Conservation (phyloP, 805 yeast genomes). For the Tetrapisispora nanseiensis region DNA sequence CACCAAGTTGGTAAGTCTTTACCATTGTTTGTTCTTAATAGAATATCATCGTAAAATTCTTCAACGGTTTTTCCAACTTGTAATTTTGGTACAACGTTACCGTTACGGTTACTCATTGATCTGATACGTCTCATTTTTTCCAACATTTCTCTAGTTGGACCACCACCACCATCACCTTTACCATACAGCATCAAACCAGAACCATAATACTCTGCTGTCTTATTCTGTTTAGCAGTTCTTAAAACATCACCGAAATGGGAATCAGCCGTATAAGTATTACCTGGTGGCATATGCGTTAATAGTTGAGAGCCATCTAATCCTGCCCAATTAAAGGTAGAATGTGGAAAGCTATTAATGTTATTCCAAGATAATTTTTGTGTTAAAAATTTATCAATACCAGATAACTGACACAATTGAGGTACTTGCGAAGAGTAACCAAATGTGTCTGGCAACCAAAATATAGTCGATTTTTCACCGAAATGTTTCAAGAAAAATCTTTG, state of each 20-base stretch:
- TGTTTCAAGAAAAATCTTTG: conserved; percentile 74
- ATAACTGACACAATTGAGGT: conserved; percentile 85
- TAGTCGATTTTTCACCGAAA: conserved; percentile 65
- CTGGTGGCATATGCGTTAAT: conserved; percentile 96
- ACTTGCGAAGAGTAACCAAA: conserved; percentile 94
- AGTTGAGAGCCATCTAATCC: conserved; percentile 92
- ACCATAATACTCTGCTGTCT: conserved; percentile 71
- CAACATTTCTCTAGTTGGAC: conserved; percentile 88
- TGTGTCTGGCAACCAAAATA: conserved; percentile 95
- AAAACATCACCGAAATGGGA: conserved; percentile 91
- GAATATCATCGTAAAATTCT: conserved; percentile 62
- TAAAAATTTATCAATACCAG: conserved; percentile 73
- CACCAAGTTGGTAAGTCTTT: conserved; percentile 70
- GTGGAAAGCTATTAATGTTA: conserved; percentile 83
- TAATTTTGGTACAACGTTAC: conserved; percentile 64
- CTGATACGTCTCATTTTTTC: conserved; percentile 88
- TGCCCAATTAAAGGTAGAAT: conserved; percentile 88
- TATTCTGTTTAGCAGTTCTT: conserved; percentile 71
- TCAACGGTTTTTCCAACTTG: conserved; percentile 66
- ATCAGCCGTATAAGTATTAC: conserved; percentile 85
- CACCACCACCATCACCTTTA: conserved; percentile 98
- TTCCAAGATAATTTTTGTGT: conserved; percentile 97
- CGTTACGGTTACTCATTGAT: conserved; percentile 74
- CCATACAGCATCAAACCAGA: conserved; percentile 79
- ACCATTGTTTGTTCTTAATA: conserved; percentile 57